A percentile compares a stretch with the other conserved stretches of the same genome.
Evolutionary conservation across 768 basidiomycete species (phyloP).

Genomic region (Psilocybe tampanensis): DNA sequence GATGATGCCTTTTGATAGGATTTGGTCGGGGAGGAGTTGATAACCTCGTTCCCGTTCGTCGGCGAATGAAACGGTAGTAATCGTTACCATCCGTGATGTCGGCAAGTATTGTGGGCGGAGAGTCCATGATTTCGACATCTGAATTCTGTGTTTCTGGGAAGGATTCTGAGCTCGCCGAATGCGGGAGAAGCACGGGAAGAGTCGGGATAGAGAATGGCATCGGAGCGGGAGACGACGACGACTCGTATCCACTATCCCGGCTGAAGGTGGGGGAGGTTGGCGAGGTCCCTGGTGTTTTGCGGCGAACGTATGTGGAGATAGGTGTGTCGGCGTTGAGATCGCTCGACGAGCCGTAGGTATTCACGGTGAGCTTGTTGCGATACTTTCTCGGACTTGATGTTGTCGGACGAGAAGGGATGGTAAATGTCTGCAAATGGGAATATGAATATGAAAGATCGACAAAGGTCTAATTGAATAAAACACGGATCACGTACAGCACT

Average conservation of each 20-base stretch:
- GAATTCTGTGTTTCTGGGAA: conserved; percentile 43
- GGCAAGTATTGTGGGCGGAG: conserved; percentile 24
- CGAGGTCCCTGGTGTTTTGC: conserved; percentile 75
- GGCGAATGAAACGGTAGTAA: conserved; percentile 34
- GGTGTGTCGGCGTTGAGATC: conserved; percentile 69
- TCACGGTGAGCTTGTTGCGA: conserved; percentile 47
- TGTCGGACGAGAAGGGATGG: conserved; percentile 39
- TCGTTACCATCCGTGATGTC: conserved; percentile 29
- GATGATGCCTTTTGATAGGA: conserved; percentile 30
- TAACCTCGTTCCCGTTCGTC: conserved; percentile 46
- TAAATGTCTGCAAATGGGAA: conserved; percentile 32
- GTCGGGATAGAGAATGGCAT: conserved; percentile 66
- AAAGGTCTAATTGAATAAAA: conserved; percentile 3
- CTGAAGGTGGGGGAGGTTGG: conserved; percentile 70
- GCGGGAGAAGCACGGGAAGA: conserved; percentile 56
- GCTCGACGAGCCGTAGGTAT: conserved; percentile 48
- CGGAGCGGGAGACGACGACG: conserved; percentile 37
- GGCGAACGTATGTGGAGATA: conserved; percentile 79
- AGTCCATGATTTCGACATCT: conserved; percentile 31
- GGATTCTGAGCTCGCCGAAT: conserved; percentile 43
- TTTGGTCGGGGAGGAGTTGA: conserved; percentile 41
- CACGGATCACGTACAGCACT: conserved; percentile 24
- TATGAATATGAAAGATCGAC: conserved; percentile 8
- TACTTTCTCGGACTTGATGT: conserved; percentile 47
- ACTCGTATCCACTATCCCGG: conserved; percentile 41